A percentile compares a stretch with the other conserved stretches of the same genome.
Evolutionary conservation across 2,329 filamentous ascomycete genomes (phyloP).

Genomic region (Bipolaris bicolor): DNA sequence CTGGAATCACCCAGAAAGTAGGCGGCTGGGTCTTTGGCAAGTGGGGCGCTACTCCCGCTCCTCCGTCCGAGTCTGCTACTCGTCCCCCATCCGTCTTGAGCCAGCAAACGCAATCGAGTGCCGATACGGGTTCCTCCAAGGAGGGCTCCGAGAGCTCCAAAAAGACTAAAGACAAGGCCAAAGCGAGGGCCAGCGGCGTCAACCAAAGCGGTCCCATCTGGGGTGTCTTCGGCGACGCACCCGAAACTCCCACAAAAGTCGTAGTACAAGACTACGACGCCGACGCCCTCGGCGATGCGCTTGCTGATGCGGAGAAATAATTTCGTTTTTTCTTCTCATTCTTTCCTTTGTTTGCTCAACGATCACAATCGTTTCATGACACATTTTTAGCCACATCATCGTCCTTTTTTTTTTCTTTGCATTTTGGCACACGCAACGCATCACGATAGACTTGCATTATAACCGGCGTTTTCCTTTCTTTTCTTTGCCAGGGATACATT

Average conservation of each 20-base stretch:
- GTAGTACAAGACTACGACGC: slow-evolving; percentile 47
- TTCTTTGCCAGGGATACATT: neutral
- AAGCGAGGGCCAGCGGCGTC: slow-evolving; percentile 43
- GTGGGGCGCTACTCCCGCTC: slow-evolving; percentile 63
- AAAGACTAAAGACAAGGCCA: slow-evolving; percentile 26
- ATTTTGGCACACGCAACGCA: neutral
- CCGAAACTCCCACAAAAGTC: slow-evolving; percentile 42
- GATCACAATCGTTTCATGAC: neutral
- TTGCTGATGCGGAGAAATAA: slow-evolving; percentile 19
- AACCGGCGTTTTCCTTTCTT: neutral
- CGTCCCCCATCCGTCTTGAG: slow-evolving; percentile 29
- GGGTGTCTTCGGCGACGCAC: slow-evolving; percentile 48
- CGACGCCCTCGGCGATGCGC: slow-evolving; percentile 47
- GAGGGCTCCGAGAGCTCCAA: neutral
- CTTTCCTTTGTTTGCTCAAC: neutral
- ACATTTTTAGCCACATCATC: neutral
- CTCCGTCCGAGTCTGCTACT: slow-evolving; percentile 23
- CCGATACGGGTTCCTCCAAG: slow-evolving; percentile 19
- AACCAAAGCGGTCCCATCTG: slow-evolving; percentile 49
- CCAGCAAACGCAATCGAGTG: slow-evolving; percentile 30
- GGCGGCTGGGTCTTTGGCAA: slow-evolving; percentile 70
- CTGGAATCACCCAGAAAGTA: slow-evolving; percentile 59
- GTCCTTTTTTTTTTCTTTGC: neutral
- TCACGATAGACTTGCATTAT: slow-evolving; percentile 4
- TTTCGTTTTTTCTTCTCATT: neutral